A percentile compares a stretch with the other conserved stretches of the same genome.
These are phyloP conservation scores for Cutaneotrichosporon dermatis DNA, from an alignment of 1,284 basidiomycete genomes.

Conservation along the genomic window DNA sequence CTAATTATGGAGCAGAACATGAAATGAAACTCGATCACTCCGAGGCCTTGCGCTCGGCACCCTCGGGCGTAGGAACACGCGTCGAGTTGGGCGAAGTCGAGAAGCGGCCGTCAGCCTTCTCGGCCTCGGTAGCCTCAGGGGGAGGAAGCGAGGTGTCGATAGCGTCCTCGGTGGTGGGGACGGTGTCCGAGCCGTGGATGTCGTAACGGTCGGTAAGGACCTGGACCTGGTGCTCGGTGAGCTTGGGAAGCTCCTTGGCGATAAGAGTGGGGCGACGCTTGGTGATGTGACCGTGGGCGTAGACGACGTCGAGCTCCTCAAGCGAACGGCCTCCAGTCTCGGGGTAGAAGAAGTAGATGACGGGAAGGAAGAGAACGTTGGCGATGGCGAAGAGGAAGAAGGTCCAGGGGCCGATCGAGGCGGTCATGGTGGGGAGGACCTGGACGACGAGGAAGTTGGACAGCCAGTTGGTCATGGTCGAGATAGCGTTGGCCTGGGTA, in stretches of 20 bases:
- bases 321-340: conserved; percentile 41
- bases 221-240: conserved; percentile 31
- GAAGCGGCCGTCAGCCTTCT: neutral
- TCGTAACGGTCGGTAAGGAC: conserved; percentile 46
- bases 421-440: conserved; percentile 50
- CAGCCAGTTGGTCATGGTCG: conserved; percentile 54
- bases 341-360: conserved; percentile 50
- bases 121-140: neutral
- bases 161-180: conserved; percentile 9
- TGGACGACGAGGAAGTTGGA: conserved; percentile 52
- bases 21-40: no score
- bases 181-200: conserved; percentile 42
- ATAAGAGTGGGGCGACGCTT: conserved; percentile 32
- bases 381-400: conserved; percentile 50
- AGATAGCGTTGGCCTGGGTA: conserved; percentile 55
- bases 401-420: conserved; percentile 47
- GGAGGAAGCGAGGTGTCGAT: conserved; percentile 17
- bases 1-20: neutral
- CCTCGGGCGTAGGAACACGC: conserved; percentile 3
- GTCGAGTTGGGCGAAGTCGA: conserved; percentile 7
- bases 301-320: conserved; percentile 49
- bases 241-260: no score
- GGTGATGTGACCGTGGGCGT: conserved; percentile 33
- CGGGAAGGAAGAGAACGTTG: conserved; percentile 48
- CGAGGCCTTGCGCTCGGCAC: neutral